Evolutionary conservation across 495 filamentous ascomycete species (phyloP).

Genomic region (Usnea hakonensis): DNA sequence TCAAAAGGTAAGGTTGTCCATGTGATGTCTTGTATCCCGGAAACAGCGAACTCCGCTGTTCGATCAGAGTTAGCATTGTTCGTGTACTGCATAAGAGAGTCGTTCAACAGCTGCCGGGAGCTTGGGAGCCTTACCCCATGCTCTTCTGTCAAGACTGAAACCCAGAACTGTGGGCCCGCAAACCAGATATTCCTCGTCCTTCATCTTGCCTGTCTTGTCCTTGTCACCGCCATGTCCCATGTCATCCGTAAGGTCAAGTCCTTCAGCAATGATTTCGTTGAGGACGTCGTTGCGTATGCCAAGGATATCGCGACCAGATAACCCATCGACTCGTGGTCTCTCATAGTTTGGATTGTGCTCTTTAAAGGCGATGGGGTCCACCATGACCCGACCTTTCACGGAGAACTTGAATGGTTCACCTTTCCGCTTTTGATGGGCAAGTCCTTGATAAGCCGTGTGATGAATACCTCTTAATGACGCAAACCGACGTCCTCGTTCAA

Average conservation of each 20-base stretch:
- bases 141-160: constrained; percentile 23
- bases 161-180: constrained; percentile 30
- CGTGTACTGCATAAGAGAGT: neutral
- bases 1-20: constrained; percentile 19
- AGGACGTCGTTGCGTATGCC: constrained; percentile 10
- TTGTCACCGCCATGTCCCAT: neutral
- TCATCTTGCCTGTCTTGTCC: constrained; percentile 18
- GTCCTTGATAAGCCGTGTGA: constrained; percentile 23
- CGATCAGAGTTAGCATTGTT: neutral
- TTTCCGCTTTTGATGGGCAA: constrained; percentile 23
- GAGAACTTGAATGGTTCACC: constrained; percentile 20
- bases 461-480: constrained; percentile 21
- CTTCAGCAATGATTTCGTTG: constrained; percentile 3
- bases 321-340: constrained; percentile 10
- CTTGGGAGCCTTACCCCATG: constrained; percentile 15
- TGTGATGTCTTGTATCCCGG: constrained; percentile 14
- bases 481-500: constrained; percentile 18
- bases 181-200: constrained; percentile 24
- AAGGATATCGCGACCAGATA: constrained; percentile 10
- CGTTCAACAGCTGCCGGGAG: neutral
- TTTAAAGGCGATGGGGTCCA: constrained; percentile 18
- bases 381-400: constrained; percentile 14
- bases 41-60: constrained; percentile 18
- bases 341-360: constrained; percentile 21
- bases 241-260: constrained; percentile 8